Base-by-base conservation (phyloP, 139 green algal species). In the Chlorella sp. region DNA sequence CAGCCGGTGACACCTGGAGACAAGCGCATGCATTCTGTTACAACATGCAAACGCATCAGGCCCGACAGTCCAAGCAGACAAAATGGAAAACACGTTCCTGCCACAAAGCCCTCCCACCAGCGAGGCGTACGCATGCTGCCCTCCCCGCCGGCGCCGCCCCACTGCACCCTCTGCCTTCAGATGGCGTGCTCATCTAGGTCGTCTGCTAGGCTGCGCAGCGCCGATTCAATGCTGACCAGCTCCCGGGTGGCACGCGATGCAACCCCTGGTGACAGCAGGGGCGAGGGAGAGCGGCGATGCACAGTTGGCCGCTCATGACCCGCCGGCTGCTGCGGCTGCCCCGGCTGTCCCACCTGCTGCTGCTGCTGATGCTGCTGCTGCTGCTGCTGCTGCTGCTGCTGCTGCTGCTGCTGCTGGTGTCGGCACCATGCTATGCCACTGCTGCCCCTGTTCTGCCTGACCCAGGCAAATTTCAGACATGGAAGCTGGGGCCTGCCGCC, bases 201-300 rank as follows among this genome's bases (percentile, higher is more conserved):
- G 23, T 32, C 47, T 51, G 73, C 44, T 9, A 65, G 30, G 36
- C 38, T 76, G 69, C 38, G 69, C 36, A 76, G 69, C 9, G 38
- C 69, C 11, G 69, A 21, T 6, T 30, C 38, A 20, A 81, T 81
- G 74, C 55, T 81, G 74, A 21, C 55, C 55, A 81, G 74, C 55
- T 81, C 74, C 3, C 36, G 55, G 0, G 44, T 57, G 2, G 74
- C 55, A 13, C 74, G 51, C 0, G 74, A 55, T 0, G 74, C 74
- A 7, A 69, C 74, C 16, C 18, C 74, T 11, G 74, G 32, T 4
- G 47, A 44, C 44, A 80, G 73, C 73, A 80, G 73, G 16, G 73
- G 47, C n/a, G 28, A n/a, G 11, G 47, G 9, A 11, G n/a, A 38
- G 69, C 69, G 34, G 18, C 26, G 23, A 38, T 76, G 36, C 69